Evolutionary conservation across 2,329 filamentous ascomycete genomes (phyloP), one percentile per base, ranked within the genome.

Genomic region (Zasmidium cellare): DNA sequence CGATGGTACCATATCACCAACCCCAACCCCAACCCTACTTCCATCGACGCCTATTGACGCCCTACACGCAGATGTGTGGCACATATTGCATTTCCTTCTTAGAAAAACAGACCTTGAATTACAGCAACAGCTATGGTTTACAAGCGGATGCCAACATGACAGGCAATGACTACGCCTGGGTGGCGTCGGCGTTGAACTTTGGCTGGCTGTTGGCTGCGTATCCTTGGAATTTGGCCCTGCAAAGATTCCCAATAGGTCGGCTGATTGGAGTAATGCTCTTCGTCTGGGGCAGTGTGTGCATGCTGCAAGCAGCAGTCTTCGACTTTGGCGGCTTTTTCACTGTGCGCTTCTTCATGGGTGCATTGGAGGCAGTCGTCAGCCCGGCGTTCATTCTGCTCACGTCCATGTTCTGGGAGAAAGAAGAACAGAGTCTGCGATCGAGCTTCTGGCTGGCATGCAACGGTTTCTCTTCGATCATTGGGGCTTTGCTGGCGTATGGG

Each of bases 1-100:
- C 78, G 7, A 77, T 80, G 64, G 76, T 79, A 56, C 31, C 11
- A 28, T 16, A 9, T 24, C 11, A 28, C 25, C 25, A 28, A 6
- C 25, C 11, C 25, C 25, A 28, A 28, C 25, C 18, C 19, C 6
- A 6, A 22, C n/a, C 12, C 46, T 18, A 22, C 22, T 35, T 16
- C 16, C 25, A 1, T 38, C 28, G 22, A 19, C 11, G 24, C 9
- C 23, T 31, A 5, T 54, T 70, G 72, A 35, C 78, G 76, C 2
- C 79, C 79, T 61, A 76, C 55, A 70, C 72, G 35, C 77, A 76
- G 7, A 80, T 80, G 64, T 77, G 72, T 18, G 78, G 80, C 31
- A 79, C 80, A 63, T 80, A 79, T 59, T 72, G 62, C 44, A 59
- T 66, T 31, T 47, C 49, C 22, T 64, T 64, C 51, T 56, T 66